These are phyloP conservation scores for Colletotrichum sp. DNA, from an alignment of 2,329 filamentous ascomycete genomes.

Conservation along the genomic window DNA sequence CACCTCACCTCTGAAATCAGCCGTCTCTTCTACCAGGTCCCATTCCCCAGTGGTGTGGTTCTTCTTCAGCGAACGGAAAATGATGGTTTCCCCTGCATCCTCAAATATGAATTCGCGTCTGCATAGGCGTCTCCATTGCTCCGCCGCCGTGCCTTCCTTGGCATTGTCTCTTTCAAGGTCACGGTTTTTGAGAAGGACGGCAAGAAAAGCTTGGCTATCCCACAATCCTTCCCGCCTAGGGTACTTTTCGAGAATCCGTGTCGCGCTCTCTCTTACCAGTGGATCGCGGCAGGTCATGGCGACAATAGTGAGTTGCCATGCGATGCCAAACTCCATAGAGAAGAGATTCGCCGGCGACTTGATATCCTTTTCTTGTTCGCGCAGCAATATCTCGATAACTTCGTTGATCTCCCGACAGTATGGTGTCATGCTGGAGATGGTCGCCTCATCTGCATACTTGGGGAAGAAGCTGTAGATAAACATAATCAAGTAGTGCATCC, in stretches of 20 bases:
- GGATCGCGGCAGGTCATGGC: conserved; percentile 45
- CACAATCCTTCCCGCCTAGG: conserved; percentile 49
- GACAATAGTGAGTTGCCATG: conserved; percentile 47
- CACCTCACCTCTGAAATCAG: conserved; percentile 31
- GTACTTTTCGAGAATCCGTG: conserved; percentile 42
- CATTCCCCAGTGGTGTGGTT: conserved; percentile 33
- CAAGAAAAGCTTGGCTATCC: conserved; percentile 44
- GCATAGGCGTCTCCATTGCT: conserved; percentile 45
- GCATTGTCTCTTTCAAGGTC: conserved; percentile 37
- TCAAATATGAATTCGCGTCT: conserved; percentile 45
- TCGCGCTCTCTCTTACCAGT: conserved; percentile 41
- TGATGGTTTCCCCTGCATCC: conserved; percentile 32
- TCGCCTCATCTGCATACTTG: conserved; percentile 39
- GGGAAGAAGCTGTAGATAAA: conserved; percentile 43
- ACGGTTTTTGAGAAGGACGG: conserved; percentile 41
- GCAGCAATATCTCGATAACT: conserved; percentile 41
- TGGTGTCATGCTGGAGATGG: conserved; percentile 42
- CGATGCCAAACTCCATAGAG: conserved; percentile 50
- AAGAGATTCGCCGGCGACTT: conserved; percentile 36
- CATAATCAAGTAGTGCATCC: conserved; percentile 45
- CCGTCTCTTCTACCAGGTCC: conserved; percentile 42
- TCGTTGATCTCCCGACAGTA: conserved; percentile 46
- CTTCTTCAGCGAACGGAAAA: conserved; percentile 40
- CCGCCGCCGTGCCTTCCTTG: conserved; percentile 33
- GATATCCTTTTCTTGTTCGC: conserved; percentile 21